Evolutionary conservation across 2,329 filamentous ascomycete species (phyloP), one percentile per base, ranked within the genome.

Genomic region (Ophiostoma sp.): DNA sequence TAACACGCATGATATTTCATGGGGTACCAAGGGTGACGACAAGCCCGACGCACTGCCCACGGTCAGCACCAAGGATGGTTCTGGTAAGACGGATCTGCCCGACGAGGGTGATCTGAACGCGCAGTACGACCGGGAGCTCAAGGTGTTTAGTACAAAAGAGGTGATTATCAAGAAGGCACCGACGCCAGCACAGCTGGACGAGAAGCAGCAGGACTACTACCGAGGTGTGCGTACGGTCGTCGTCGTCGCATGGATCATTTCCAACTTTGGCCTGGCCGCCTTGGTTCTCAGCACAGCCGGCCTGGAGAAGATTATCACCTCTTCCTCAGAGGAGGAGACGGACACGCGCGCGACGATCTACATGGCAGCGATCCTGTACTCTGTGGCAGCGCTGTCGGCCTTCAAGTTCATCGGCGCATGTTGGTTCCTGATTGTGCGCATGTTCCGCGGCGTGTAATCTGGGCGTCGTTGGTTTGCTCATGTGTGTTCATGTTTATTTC

Each of bases 131-230:
- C 83, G 88, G 52, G 95, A 99, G 76, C 80, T 97, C 66, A 79
- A 83, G 2, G 84, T 88, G 14, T 96, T 98, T 76, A 80, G 84
- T 62, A 80, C 81, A 40, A 98, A 97, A 78, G 87, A 87, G 63
- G 88, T 89, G 41, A 87, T 89, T 71, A 88, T 92, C 71, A 87
- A 89, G 78, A 87, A 86, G 74, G 74, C 81, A 0, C 84, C 85
- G 0, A 83, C 82, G 0, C 76, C 84, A 0, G 76, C 80, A 0
- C 82, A 86, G 73, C 79, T 85, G 62, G 83, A 87, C 47, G 93
- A 97, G 76, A 92, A 90, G 75, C 94, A 99, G 78, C 92, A 97
- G 82, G 95, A 99, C 77, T 99, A 98, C 80, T 99, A 99, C 84
- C 93, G 93, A 75, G 95, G 93, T 72, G 97, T 99, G 77, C 87